Conservation (phyloP, 2,329 filamentous ascomycete species). For the Talaromyces sp. region DNA sequence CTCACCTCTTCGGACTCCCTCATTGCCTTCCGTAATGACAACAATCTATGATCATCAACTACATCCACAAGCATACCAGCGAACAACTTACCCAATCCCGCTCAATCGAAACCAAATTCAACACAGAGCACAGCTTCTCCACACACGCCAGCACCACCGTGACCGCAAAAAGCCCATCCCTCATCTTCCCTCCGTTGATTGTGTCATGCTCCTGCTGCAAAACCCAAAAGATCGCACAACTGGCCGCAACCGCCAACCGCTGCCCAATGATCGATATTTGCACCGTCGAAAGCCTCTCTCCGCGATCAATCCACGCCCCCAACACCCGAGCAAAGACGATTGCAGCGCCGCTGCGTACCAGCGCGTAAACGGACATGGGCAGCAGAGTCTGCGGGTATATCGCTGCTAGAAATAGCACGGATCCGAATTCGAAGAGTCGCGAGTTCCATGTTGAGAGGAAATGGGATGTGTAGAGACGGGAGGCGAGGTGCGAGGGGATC, state of each 20-base stretch:
- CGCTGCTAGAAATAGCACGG: slow-evolving; percentile 57
- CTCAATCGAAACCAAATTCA: slow-evolving; percentile 67
- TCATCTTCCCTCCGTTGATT: neutral
- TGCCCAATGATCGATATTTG: slow-evolving; percentile 47
- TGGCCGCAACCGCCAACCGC: slow-evolving; percentile 16
- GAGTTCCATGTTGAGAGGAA: slow-evolving; percentile 64
- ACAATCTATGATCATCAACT: slow-evolving; percentile 14
- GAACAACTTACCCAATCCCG: slow-evolving; percentile 58
- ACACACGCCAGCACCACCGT: slow-evolving; percentile 56
- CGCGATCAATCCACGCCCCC: slow-evolving; percentile 58
- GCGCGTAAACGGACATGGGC: slow-evolving; percentile 66
- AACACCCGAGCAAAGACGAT: slow-evolving; percentile 58
- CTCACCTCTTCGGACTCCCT: slow-evolving; percentile 1
- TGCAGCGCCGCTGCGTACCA: slow-evolving; percentile 57
- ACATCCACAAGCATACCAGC: neutral
- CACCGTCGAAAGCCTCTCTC: slow-evolving; percentile 51
- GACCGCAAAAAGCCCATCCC: slow-evolving; percentile 13
- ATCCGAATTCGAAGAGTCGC: slow-evolving; percentile 62
- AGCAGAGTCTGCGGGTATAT: slow-evolving; percentile 60
- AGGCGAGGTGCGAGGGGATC: neutral
- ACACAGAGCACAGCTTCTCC: slow-evolving; percentile 64
- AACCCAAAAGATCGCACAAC: slow-evolving; percentile 12
- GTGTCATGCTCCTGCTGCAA: neutral
- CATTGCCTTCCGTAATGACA: slow-evolving; percentile 15
- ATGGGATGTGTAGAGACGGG: slow-evolving; percentile 56